These are phyloP conservation scores for Phytophthora pisi DNA, from an alignment of 352 stramenopile species.

Conservation along the genomic window DNA sequence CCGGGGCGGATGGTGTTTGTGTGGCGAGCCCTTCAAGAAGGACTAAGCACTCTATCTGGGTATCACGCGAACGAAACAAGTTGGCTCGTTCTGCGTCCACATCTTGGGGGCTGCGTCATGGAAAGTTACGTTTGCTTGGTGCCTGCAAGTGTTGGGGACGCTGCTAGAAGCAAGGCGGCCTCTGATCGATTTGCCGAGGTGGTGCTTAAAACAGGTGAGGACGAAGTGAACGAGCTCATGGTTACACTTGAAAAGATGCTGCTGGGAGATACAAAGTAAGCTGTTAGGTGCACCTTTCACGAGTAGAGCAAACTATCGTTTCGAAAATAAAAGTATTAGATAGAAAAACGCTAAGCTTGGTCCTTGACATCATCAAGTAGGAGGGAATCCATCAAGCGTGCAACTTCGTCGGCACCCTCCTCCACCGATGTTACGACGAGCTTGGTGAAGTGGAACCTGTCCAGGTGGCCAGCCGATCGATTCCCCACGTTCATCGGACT, in stretches of 20 bases:
- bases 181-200: constrained; percentile 13
- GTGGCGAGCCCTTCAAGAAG: constrained; percentile 46
- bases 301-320: too few relatives aligned
- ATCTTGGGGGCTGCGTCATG: not conserved
- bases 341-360: too few relatives aligned
- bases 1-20: constrained; percentile 51
- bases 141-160: constrained; percentile 1
- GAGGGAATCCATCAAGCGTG: too few relatives aligned
- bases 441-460: too few relatives aligned
- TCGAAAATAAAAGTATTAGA: too few relatives aligned
- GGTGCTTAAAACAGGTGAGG: constrained; percentile 9
- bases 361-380: too few relatives aligned
- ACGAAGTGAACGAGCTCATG: constrained; percentile 19
- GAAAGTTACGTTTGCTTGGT: constrained; percentile 20
- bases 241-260: constrained; percentile 28
- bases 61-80: constrained; percentile 55
- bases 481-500: too few relatives aligned
- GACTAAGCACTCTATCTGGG: constrained; percentile 30
- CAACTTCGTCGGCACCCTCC: too few relatives aligned
- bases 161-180: not conserved
- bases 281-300: too few relatives aligned
- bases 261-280: not conserved
- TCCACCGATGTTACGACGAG: too few relatives aligned
- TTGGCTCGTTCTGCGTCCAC: constrained; percentile 35
- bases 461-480: too few relatives aligned